phyloP scores from a whole-genome alignment of 2,329 filamentous ascomycete genomes.

The Pyrenophora teres region DNA sequence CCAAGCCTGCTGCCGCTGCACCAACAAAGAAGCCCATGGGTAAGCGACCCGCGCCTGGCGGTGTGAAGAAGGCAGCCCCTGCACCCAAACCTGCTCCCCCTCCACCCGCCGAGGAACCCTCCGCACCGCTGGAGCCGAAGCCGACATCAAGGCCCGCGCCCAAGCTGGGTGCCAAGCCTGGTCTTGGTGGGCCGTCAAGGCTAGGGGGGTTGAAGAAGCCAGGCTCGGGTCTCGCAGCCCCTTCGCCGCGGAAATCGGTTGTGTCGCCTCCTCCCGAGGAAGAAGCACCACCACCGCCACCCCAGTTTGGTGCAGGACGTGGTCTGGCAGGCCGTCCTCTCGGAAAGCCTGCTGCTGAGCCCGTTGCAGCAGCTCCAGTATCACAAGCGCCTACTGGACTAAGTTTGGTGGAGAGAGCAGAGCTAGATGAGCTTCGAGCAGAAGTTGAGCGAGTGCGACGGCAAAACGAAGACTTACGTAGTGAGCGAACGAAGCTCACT shows the following conservation, averaged over 20 bases:
- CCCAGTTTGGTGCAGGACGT: conserved; percentile 67
- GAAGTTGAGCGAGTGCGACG: conserved; percentile 79
- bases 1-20: conserved; percentile 55
- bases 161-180: conserved; percentile 50
- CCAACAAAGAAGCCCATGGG: conserved; percentile 51
- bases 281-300: conserved; percentile 53
- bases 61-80: conserved; percentile 58
- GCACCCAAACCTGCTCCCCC: conserved; percentile 45
- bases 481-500: conserved; percentile 78
- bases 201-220: conserved; percentile 52
- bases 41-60: conserved; percentile 58
- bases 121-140: conserved; percentile 63
- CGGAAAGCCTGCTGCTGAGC: conserved; percentile 80
- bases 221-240: conserved; percentile 43
- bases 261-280: conserved; percentile 53
- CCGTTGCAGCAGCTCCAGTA: conserved; percentile 47
- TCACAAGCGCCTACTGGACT: conserved; percentile 65
- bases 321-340: conserved; percentile 86
- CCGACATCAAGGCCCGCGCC: conserved; percentile 59
- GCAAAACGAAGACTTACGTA: conserved; percentile 77
- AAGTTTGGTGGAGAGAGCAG: conserved; percentile 81
- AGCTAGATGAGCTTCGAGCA: conserved; percentile 83
- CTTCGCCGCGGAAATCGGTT: conserved; percentile 50
- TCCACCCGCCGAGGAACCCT: conserved; percentile 51
- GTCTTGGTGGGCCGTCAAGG: conserved; percentile 41